phyloP scores from a whole-genome alignment of 1,284 basidiomycete species.

The Fomitopsis pinicola region DNA sequence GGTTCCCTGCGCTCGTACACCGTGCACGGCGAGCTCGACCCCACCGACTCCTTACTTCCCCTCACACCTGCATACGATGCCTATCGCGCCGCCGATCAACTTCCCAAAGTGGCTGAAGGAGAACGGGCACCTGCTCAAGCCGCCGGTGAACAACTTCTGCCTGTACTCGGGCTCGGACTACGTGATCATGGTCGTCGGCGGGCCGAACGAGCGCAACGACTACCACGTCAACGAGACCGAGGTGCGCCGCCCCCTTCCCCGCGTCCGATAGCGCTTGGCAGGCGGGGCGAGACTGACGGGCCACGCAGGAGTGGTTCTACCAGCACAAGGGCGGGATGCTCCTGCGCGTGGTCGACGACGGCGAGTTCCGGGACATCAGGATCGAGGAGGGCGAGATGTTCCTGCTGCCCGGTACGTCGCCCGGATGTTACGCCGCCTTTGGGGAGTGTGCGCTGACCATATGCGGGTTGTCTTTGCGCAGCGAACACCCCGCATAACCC shows the following conservation, averaged over 20 bases:
- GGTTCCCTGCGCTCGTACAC: background rate
- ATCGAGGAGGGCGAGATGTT: conserved; percentile 98
- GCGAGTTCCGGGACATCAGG: conserved; percentile 81
- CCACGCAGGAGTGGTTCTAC: conserved; percentile 87
- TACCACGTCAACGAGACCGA: conserved; percentile 95
- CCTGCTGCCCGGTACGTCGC: conserved; percentile 73
- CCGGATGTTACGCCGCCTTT: background rate
- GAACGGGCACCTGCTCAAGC: conserved; percentile 75
- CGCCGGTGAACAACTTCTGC: conserved; percentile 91
- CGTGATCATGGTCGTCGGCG: conserved; percentile 89
- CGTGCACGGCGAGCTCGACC: background rate
- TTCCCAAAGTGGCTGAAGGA: conserved; percentile 82
- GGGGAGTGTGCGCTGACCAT: background rate
- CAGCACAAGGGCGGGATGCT: conserved; percentile 92
- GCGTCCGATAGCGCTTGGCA: no score
- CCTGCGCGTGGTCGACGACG: conserved; percentile 83
- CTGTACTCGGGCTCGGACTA: conserved; percentile 84
- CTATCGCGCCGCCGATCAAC: conserved; percentile 71
- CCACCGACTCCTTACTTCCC: background rate
- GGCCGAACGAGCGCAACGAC: conserved; percentile 88
- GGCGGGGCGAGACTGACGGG: background rate
- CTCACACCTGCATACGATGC: conserved; percentile 35
- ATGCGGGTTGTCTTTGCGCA: conserved; percentile 26
- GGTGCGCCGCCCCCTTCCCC: conserved; percentile 29
- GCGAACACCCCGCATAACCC: conserved; percentile 96